phyloP scores from a whole-genome alignment of 306 rosid species.

The Biancaea sappan region DNA sequence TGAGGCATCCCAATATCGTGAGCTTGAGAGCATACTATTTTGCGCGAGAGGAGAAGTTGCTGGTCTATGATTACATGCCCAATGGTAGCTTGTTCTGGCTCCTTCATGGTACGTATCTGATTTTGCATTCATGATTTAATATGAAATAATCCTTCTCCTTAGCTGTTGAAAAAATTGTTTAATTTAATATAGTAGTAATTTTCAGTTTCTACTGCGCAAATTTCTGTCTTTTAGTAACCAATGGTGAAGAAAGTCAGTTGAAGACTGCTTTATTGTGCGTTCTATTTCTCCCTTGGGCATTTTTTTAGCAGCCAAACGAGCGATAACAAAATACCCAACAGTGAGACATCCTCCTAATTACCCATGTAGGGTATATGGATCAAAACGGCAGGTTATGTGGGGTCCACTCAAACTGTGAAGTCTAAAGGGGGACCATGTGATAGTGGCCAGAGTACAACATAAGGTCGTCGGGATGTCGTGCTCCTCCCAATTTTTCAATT shows the following conservation, averaged over 20 bases:
- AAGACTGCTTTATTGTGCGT: slow-evolving; percentile 18
- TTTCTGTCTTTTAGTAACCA: slow-evolving; percentile 24
- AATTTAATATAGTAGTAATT: not conserved
- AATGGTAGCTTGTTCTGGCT: slow-evolving; percentile 93
- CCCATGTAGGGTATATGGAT: slow-evolving; percentile 14
- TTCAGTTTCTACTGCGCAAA: not conserved
- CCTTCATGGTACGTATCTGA: slow-evolving; percentile 68
- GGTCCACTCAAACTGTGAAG: slow-evolving; percentile 10
- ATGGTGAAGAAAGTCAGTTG: slow-evolving; percentile 12
- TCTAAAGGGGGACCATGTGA: slow-evolving; percentile 23
- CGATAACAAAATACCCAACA: slow-evolving; percentile 14
- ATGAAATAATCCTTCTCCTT: not conserved
- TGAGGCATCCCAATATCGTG: slow-evolving; percentile 67
- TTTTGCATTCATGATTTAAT: not conserved
- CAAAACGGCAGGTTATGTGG: not conserved
- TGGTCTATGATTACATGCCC: slow-evolving; percentile 95
- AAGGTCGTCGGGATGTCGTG: not conserved
- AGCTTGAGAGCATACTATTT: slow-evolving; percentile 85
- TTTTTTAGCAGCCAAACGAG: slow-evolving; percentile 27
- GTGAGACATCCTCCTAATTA: not conserved
- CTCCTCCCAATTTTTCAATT: not conserved
- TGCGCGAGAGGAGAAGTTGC: slow-evolving; percentile 82
- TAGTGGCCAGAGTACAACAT: not conserved
- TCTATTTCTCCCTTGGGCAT: not conserved
- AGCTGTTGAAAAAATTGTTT: slow-evolving; percentile 1